Evolutionary conservation across 2,329 filamentous ascomycete species (phyloP).

Genomic region (Alternaria angustiovoidea): DNA sequence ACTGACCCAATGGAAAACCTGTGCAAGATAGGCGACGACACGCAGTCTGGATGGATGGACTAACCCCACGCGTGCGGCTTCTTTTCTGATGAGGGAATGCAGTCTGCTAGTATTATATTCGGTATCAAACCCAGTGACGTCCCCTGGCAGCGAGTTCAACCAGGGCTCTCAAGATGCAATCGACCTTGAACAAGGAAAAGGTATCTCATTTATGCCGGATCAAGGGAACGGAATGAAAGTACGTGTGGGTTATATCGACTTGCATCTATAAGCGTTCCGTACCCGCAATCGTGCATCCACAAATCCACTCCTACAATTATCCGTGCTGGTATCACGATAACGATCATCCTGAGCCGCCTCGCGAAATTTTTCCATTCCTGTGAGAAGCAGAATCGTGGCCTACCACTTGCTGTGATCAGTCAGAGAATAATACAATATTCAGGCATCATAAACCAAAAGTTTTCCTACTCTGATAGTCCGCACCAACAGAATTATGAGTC

Average conservation of each 20-base stretch:
- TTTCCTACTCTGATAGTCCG: not conserved
- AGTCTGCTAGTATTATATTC: not conserved
- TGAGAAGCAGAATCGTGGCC: not conserved
- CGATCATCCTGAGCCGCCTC: not conserved
- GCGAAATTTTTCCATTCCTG: not conserved
- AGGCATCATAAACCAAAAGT: not conserved
- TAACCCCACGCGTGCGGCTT: constrained; percentile 6
- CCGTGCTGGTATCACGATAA: not conserved
- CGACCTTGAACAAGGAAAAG: not conserved
- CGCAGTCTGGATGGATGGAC: not conserved
- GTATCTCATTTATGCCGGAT: not conserved
- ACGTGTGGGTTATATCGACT: not conserved
- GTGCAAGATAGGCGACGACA: constrained; percentile 2
- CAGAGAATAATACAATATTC: not conserved
- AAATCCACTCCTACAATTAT: not conserved
- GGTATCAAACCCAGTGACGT: not conserved
- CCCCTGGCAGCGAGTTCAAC: not conserved
- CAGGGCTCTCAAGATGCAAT: not conserved
- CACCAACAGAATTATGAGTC: not conserved
- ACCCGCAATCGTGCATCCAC: not conserved
- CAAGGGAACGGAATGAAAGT: not conserved
- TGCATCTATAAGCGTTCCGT: constrained; percentile 1
- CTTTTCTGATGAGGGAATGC: not conserved
- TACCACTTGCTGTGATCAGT: not conserved
- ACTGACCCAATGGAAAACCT: not conserved